Conservation (phyloP, 441 rosid genomes). For the Populus tomentosa region DNA sequence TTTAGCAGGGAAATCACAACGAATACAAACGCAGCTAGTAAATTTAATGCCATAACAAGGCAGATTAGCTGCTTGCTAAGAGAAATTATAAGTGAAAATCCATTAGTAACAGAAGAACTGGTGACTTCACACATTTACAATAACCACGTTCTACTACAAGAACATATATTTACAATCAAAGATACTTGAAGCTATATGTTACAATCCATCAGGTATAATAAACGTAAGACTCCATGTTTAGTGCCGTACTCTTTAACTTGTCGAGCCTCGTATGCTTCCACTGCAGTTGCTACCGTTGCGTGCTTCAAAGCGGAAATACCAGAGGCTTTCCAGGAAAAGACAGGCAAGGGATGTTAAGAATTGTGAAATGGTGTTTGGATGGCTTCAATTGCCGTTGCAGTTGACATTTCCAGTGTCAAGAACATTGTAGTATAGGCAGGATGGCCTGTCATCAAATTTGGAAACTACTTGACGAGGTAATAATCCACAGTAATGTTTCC, state of each 20-base stretch:
- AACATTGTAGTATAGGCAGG: constrained; percentile 73
- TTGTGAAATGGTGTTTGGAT: not conserved
- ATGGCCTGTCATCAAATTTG: constrained; percentile 62
- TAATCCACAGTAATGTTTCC: constrained; percentile 73
- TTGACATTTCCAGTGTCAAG: constrained; percentile 31
- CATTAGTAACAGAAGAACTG: no score
- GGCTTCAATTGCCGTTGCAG: constrained; percentile 34
- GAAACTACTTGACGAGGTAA: constrained; percentile 64
- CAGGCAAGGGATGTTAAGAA: not conserved
- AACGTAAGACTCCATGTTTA: not conserved
- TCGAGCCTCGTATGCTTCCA: not conserved
- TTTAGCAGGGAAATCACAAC: no score
- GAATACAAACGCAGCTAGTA: no score
- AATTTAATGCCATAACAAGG: no score
- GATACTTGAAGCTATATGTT: not conserved
- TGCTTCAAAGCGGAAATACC: not conserved
- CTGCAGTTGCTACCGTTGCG: not conserved
- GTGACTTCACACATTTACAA: not conserved
- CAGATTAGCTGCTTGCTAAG: no score
- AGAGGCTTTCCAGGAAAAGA: not conserved
- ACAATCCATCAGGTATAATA: not conserved
- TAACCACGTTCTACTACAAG: not conserved
- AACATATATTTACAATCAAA: constrained; percentile 4
- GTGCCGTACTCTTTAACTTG: not conserved
- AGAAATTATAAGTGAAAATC: no score